These are phyloP conservation scores for Podosphaera fusca DNA, from an alignment of 2,329 filamentous ascomycete species.

Conservation along the genomic window DNA sequence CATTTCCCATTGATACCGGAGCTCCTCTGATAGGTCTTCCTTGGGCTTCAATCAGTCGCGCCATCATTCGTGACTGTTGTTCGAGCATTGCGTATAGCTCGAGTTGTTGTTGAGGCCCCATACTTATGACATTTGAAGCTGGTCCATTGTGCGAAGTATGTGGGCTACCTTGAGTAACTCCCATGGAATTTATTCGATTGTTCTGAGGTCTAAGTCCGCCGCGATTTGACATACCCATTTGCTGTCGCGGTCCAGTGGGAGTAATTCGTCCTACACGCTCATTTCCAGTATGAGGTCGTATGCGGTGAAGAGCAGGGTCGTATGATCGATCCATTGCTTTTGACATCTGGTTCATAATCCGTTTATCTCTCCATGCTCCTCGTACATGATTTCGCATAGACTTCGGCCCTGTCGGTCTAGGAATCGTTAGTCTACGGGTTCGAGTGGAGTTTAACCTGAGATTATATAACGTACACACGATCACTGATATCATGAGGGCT, in stretches of 20 bases:
- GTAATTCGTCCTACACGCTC: slow-evolving; percentile 63
- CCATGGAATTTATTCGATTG: slow-evolving; percentile 25
- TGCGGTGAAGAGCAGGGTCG: slow-evolving; percentile 60
- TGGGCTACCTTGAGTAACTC: slow-evolving; percentile 21
- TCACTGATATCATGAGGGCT: slow-evolving; percentile 26
- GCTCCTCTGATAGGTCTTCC: slow-evolving; percentile 20
- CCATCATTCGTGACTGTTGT: slow-evolving; percentile 72
- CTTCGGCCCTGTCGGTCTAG: slow-evolving; percentile 77
- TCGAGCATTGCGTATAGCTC: slow-evolving; percentile 57
- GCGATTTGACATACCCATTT: slow-evolving; percentile 15
- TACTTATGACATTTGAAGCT: slow-evolving; percentile 23
- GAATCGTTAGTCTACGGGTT: slow-evolving; percentile 19
- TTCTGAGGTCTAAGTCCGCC: slow-evolving; percentile 18
- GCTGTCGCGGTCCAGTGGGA: slow-evolving; percentile 45
- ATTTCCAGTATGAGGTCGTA: slow-evolving; percentile 45
- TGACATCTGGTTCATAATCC: slow-evolving; percentile 66
- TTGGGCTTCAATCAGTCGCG: slow-evolving; percentile 32
- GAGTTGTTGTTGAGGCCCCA: slow-evolving; percentile 47
- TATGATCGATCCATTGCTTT: slow-evolving; percentile 57
- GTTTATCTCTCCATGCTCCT: slow-evolving; percentile 43
- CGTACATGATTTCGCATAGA: slow-evolving; percentile 54
- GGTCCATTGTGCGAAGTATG: slow-evolving; percentile 19
- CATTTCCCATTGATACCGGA: slow-evolving; percentile 29
- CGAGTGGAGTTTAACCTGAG: slow-evolving; percentile 2
- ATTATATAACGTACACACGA: slow-evolving; percentile 1